Evolutionary conservation across 148 eudicot genomes (phyloP), one percentile per base, ranked within the genome.

Genomic region (Arbutus unedo): DNA sequence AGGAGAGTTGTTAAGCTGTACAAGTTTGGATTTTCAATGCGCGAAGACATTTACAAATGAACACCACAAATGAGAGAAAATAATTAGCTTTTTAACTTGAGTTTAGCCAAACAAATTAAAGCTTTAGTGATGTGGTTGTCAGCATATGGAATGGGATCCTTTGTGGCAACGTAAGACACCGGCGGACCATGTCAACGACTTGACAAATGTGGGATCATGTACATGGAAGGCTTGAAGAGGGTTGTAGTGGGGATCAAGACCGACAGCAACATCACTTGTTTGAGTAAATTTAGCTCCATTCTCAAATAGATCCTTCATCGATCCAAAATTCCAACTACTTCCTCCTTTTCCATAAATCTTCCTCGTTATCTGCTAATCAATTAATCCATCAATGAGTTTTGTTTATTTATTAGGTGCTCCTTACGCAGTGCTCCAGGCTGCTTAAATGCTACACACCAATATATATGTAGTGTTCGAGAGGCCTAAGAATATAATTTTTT

Each of bases 201-300:
- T 90, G 16, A 91, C 92, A 57, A 43, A 44, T 57, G 49, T 83
- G 15, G 91, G 93, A 70, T 90, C 90, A 48, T 85, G 93, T n/a
- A 91, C 94, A 4, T 45, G 81, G 70, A 95, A 95, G 2, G 4
- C 60, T 70, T 95, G 93, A 43, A 89, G 90, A 2, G 57, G 76
- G 18, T 38, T 85, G 82, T 95, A 95, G 81, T 88, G 88, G 73
- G 95, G 97, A 78, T 82, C 91, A 77, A 89, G 74, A 19, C 83
- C 76, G 44, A 76, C 83, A 53, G 79, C 86, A 14, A 47, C 77
- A 11, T 66, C 44, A 25, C 73, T 49, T 7, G 88, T 79, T 75
- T 85, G 79, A 16, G 59, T 88, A 82, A 93, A 92, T 51, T 79
- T 67, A 19, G 94, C 98, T 87, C 98, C 97, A 67, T 95, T 95